Evolutionary conservation across 345 rosid species (phyloP).

Genomic region (Zanthoxylum bungeanum): DNA sequence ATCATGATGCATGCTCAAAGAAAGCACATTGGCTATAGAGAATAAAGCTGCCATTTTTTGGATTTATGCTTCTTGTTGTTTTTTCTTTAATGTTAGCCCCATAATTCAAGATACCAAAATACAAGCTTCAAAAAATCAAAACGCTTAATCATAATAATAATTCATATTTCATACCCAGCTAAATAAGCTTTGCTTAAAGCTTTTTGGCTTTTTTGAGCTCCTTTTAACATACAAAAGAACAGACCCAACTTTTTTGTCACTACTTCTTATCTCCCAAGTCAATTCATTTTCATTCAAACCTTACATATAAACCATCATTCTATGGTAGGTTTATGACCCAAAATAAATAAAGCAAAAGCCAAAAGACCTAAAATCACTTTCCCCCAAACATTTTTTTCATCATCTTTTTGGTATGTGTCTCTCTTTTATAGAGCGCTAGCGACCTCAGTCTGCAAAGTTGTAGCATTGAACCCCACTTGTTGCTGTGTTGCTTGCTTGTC

Average conservation of each 20-base stretch:
- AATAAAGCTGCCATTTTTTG: slow-evolving; percentile 28
- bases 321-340: slow-evolving; percentile 21
- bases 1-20: background rate
- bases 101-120: slow-evolving; percentile 24
- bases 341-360: slow-evolving; percentile 19
- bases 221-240: background rate
- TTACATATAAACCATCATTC: slow-evolving; percentile 20
- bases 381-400: background rate
- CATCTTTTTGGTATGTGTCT: background rate
- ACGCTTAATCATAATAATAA: background rate
- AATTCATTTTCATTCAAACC: slow-evolving; percentile 15
- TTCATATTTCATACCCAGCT: background rate
- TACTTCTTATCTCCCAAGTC: slow-evolving; percentile 1
- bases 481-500: slow-evolving; percentile 35
- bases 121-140: background rate
- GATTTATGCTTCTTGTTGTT: slow-evolving; percentile 20
- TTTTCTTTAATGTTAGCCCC: slow-evolving; percentile 21
- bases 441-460: slow-evolving; percentile 49
- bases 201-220: background rate
- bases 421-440: slow-evolving; percentile 36
- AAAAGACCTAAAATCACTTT: slow-evolving; percentile 13
- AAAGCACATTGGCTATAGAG: slow-evolving; percentile 9
- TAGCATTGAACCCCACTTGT: slow-evolving; percentile 42
- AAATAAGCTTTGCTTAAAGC: background rate
- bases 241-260: slow-evolving; percentile 12